These are phyloP conservation scores for Phaeosphaeria sp. DNA, from an alignment of 2,329 filamentous ascomycete genomes.

Conservation along the genomic window DNA sequence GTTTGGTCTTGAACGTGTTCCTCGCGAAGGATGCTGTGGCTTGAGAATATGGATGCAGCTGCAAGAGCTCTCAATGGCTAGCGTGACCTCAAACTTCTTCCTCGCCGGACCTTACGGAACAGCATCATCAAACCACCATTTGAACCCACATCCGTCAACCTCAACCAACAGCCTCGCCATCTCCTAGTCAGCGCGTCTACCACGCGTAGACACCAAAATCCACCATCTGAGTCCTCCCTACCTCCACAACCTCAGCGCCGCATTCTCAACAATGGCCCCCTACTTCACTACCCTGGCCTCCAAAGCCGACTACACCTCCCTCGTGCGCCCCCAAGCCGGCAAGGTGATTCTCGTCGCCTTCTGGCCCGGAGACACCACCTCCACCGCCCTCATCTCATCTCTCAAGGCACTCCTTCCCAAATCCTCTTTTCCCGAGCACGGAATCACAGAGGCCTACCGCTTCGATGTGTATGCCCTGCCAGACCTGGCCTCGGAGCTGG, in stretches of 20 bases:
- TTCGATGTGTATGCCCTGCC: slow-evolving; percentile 33
- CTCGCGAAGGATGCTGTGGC: background rate
- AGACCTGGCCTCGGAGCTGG: slow-evolving; percentile 24
- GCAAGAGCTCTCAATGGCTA: background rate
- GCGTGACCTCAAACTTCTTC: background rate
- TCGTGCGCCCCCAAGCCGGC: slow-evolving; percentile 23
- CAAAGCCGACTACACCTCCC: slow-evolving; percentile 21
- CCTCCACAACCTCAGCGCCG: background rate
- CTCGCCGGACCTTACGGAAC: background rate
- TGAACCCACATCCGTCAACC: background rate
- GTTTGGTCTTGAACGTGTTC: background rate
- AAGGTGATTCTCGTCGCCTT: slow-evolving; percentile 26
- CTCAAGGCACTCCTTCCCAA: slow-evolving; percentile 23
- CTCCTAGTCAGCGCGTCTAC: background rate
- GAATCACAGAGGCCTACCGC: slow-evolving; percentile 26
- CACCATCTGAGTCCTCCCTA: background rate
- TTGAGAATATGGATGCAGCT: background rate
- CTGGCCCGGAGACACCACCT: slow-evolving; percentile 31
- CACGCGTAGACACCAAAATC: background rate
- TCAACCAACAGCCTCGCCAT: too few species aligned
- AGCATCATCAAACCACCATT: background rate
- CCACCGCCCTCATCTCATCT: slow-evolving; percentile 16
- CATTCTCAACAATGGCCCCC: slow-evolving; percentile 8
- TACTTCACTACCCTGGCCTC: slow-evolving; percentile 21
- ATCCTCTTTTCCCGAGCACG: slow-evolving; percentile 12